Base-by-base conservation (phyloP, 202 grass and related monocot species). In the Zizania palustris region DNA sequence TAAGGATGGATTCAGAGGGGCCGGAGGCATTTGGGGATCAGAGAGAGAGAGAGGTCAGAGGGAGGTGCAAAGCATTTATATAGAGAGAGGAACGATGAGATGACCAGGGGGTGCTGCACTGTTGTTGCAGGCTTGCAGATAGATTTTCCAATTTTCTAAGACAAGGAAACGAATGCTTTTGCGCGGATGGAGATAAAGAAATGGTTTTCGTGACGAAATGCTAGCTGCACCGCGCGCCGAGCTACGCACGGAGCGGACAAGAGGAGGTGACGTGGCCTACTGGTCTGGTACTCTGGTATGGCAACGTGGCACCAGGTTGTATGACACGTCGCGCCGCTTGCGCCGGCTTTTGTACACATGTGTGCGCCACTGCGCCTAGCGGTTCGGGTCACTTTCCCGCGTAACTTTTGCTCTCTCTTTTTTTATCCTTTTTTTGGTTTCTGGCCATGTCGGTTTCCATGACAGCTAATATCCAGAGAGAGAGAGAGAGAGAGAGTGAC, bases 21-120 rank as follows among this genome's bases (percentile, higher is more conserved):
- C 10, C 55, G 18, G 86, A 71, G 76, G 80, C 86, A 80, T 72
- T 45, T 81, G 81, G 71, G 81, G 76, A 72, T 84, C 76, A 80
- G 60, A 19, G 51, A 55, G 51, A 55, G 51, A n/a, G n/a, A 7
- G 50, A 9, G 51, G 51, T 20, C 28, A 55, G 51, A 28, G 28
- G 69, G 58, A 36, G 35, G 34, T n/a, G 63, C 61, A 22, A 9
- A 0, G 14, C 50, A 39, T 84, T 67, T 84, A 84, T 88, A 86
- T 49, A 81, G 0, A 13, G 38, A 12, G 28, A 3, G 5, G 1
- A 11, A 3, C 5, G 8, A 42, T 46, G 22, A 38, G 8, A 42
- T 46, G 22, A 38, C 5, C 2, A 16, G 48, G 11, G 5, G n/a
- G 28, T 45, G 62, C 16, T 64, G 60, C 28, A 40, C 11, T 45